Evolutionary conservation across 768 basidiomycete genomes (phyloP).

Genomic region (Hypsizygus marmoreus): DNA sequence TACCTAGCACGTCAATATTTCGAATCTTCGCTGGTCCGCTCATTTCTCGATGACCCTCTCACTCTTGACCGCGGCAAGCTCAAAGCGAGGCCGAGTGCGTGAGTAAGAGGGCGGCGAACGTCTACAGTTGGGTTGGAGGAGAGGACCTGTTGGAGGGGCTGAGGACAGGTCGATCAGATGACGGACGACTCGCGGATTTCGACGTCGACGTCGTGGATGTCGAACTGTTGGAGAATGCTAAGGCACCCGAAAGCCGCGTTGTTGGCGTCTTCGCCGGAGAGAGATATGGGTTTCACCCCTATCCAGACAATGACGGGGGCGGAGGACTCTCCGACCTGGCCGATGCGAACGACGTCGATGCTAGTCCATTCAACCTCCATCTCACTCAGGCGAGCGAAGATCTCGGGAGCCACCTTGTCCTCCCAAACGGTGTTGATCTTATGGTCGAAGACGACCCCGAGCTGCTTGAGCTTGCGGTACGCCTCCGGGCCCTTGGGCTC

Average conservation of each 20-base stretch:
- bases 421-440: constrained; percentile 6
- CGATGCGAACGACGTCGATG: constrained; percentile 30
- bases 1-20: no score
- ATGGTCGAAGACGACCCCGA: constrained; percentile 2
- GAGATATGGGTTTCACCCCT: constrained; percentile 27
- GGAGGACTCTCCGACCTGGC: constrained; percentile 15
- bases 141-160: background rate
- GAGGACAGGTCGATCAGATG: background rate
- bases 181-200: constrained; percentile 1
- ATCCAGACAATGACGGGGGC: constrained; percentile 31
- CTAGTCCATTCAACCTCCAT: constrained; percentile 27
- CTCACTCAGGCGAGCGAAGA: constrained; percentile 5
- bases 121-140: background rate
- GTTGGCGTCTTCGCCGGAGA: background rate
- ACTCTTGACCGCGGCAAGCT: no score
- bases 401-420: constrained; percentile 5
- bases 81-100: background rate
- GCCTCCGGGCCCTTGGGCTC: constrained; percentile 5
- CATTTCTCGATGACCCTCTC: no score
- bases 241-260: background rate
- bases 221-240: background rate
- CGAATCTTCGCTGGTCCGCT: no score
- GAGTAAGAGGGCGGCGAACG: constrained; percentile 1
- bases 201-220: background rate
- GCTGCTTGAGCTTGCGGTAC: constrained; percentile 4